Conservation (phyloP, 2,329 filamentous ascomycete genomes). For the Ophioceras dolichostomum region DNA sequence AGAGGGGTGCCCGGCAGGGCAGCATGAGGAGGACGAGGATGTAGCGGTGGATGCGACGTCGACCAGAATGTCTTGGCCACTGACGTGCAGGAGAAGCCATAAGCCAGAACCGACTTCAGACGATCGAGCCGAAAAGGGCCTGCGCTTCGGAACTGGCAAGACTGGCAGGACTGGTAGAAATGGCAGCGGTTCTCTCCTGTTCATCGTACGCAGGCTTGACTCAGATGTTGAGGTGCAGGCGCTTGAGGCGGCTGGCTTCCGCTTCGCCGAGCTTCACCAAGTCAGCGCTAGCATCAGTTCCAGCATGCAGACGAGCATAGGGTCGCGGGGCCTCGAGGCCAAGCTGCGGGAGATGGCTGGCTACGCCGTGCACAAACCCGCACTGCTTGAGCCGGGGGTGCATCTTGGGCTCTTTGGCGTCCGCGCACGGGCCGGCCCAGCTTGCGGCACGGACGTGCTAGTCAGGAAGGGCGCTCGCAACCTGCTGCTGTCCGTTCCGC, state of each 20-base stretch:
- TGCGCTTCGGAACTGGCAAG: constrained; percentile 7
- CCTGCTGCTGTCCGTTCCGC: constrained; percentile 44
- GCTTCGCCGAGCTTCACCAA: constrained; percentile 61
- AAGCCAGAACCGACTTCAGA: background rate
- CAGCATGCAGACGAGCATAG: constrained; percentile 68
- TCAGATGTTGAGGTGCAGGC: constrained; percentile 45
- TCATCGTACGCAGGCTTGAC: constrained; percentile 56
- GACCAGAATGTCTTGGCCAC: too few relatives aligned
- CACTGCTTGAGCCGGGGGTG: constrained; percentile 36
- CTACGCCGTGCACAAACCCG: constrained; percentile 35
- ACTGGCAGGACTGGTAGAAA: constrained; percentile 20
- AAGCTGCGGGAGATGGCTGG: constrained; percentile 53
- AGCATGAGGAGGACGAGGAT: too few relatives aligned
- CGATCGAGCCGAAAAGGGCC: constrained; percentile 28
- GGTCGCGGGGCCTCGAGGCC: constrained; percentile 43
- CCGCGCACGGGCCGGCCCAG: constrained; percentile 34
- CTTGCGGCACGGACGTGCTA: constrained; percentile 50
- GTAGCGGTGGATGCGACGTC: too few relatives aligned
- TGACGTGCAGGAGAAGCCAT: too few relatives aligned
- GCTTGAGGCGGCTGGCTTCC: constrained; percentile 60
- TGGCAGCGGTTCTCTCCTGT: constrained; percentile 68
- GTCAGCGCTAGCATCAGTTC: constrained; percentile 57
- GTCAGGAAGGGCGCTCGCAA: constrained; percentile 43
- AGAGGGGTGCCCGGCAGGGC: too few relatives aligned
- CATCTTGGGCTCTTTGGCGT: constrained; percentile 48